phyloP scores from a whole-genome alignment of 257 asterid species.

The Lavandula angustifolia region DNA sequence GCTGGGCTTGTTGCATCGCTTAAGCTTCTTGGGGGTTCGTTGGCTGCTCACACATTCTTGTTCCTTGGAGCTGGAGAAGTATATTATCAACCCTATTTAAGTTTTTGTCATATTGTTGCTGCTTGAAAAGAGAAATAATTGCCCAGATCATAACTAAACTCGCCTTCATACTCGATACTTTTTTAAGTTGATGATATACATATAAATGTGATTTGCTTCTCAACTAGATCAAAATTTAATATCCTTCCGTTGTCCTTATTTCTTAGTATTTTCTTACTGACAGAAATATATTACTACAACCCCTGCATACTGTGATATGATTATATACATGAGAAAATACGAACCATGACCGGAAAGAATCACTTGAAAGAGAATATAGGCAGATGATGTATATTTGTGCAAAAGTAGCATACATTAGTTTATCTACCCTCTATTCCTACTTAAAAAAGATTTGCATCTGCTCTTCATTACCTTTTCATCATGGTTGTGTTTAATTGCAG shows the following conservation, averaged over 20 bases:
- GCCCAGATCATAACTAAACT: conserved; percentile 8
- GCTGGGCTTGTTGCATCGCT: conserved; percentile 91
- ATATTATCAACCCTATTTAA: conserved; percentile 26
- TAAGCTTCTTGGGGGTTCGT: conserved; percentile 78
- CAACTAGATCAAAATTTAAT: conserved; percentile 2
- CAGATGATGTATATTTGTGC: not conserved
- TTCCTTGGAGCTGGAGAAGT: conserved; percentile 99
- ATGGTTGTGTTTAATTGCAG: conserved; percentile 47
- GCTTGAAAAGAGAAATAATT: conserved; percentile 11
- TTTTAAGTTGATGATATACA: not conserved
- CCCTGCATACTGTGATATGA: conserved; percentile 8
- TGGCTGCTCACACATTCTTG: conserved; percentile 88
- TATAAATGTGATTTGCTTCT: not conserved
- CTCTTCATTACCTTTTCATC: not conserved
- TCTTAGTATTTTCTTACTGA: not conserved
- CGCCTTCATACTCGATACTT: not conserved
- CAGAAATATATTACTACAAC: not conserved
- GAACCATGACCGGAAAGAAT: not conserved
- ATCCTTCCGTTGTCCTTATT: not conserved
- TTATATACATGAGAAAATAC: not conserved
- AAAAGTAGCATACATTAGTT: not conserved
- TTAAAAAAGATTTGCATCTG: not conserved
- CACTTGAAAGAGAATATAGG: not conserved
- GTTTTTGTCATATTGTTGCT: not conserved
- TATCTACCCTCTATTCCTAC: not conserved